Percentiles rank a stretch among this genome's conserved stretches.
These are phyloP conservation scores for Cairneyella variabilis DNA, from an alignment of 495 filamentous ascomycete species.

Conservation along the genomic window DNA sequence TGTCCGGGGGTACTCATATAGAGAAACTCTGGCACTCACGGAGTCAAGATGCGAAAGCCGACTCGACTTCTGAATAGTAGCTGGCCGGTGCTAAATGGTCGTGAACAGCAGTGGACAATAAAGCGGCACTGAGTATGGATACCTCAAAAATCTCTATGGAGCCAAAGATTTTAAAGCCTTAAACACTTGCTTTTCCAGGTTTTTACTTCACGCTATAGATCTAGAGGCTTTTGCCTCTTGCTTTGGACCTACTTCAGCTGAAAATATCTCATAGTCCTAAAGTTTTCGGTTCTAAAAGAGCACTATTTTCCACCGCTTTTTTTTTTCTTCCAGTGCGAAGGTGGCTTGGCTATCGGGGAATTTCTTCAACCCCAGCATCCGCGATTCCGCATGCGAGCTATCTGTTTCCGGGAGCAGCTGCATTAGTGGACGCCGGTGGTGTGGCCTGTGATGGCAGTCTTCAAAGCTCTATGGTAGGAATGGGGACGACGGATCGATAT, in stretches of 20 bases:
- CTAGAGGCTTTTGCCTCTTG: no score
- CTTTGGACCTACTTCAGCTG: neutral
- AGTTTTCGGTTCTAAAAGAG: neutral
- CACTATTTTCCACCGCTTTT: neutral
- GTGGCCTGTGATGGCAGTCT: neutral
- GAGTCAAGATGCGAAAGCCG: no score
- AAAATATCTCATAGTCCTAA: neutral
- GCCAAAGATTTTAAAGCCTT: no score
- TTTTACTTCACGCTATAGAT: no score
- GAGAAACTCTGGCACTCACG: no score
- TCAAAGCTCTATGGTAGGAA: neutral
- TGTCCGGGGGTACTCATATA: no score
- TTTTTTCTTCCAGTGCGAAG: neutral
- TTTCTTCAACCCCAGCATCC: neutral
- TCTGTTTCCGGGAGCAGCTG: neutral
- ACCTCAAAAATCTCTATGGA: no score
- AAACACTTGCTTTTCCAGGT: no score
- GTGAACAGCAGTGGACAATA: no score
- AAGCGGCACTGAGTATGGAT: no score
- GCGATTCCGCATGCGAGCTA: neutral
- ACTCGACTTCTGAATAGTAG: no score
- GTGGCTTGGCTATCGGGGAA: constrained; percentile 5
- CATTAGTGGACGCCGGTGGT: constrained; percentile 7
- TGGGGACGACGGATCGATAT: neutral
- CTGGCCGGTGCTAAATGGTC: no score